Conservation (phyloP, 2,329 filamentous ascomycete genomes). For the Kalaharituber pfeilii region DNA sequence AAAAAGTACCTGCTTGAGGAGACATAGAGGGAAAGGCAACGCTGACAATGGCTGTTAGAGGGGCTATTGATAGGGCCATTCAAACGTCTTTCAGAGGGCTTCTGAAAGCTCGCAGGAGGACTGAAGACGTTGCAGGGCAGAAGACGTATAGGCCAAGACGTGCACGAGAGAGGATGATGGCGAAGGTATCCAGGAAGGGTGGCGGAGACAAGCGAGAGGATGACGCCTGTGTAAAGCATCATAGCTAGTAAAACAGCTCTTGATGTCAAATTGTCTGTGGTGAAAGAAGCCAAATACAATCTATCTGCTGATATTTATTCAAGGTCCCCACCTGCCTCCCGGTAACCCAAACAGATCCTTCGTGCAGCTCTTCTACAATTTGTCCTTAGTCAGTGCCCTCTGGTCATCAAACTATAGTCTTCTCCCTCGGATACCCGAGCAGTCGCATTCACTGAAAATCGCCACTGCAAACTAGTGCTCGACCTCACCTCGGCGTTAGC, state of each 20-base stretch:
- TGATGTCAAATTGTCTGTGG: no score
- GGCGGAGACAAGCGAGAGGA: conserved; percentile 81
- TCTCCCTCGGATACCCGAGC: conserved; percentile 67
- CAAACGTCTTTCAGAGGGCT: no score
- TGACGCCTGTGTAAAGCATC: conserved; percentile 47
- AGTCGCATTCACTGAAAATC: conserved; percentile 97
- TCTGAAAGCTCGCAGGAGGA: conserved; percentile 71
- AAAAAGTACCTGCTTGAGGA: no score
- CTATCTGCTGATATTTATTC: conserved; percentile 98
- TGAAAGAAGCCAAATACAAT: no score
- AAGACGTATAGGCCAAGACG: conserved; percentile 83
- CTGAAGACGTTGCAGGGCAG: conserved; percentile 67
- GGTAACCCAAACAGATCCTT: conserved; percentile 81
- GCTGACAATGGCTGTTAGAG: no score
- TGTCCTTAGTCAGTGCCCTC: conserved; percentile 69
- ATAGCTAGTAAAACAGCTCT: background rate
- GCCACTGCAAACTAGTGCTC: conserved; percentile 90
- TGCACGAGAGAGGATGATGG: conserved; percentile 77
- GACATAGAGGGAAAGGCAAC: no score
- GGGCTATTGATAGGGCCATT: no score
- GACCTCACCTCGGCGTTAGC: conserved; percentile 90
- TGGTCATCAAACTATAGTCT: conserved; percentile 87
- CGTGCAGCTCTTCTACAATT: conserved; percentile 65
- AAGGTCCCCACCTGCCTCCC: conserved; percentile 70
- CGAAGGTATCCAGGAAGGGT: conserved; percentile 79